Percentiles rank a stretch among this genome's conserved stretches.
phyloP scores from a whole-genome alignment of 192 early-diverging fungal species.

The Coemansia sp. region DNA sequence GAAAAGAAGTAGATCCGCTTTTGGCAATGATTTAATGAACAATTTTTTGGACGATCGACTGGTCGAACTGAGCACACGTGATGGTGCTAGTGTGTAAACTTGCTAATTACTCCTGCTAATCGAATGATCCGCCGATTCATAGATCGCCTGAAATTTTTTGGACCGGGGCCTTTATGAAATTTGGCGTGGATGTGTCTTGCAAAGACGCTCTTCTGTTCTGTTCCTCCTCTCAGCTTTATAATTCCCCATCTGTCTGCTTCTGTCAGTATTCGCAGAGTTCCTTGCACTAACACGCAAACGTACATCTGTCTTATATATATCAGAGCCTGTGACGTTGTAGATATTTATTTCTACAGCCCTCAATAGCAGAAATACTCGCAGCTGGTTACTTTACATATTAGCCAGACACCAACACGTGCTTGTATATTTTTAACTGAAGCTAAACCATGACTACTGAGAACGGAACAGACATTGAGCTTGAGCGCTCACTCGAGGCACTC shows the following conservation, averaged over 20 bases:
- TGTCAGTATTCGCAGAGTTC: no score
- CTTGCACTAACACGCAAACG: no score
- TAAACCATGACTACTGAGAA: constrained; percentile 29
- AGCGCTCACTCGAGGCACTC: constrained; percentile 33
- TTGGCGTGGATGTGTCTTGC: background rate
- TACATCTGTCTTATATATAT: no score
- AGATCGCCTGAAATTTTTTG: constrained; percentile 8
- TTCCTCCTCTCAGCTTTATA: background rate
- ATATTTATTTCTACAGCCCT: no score
- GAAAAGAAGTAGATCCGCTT: constrained; percentile 38
- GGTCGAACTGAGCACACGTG: background rate
- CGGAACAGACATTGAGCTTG: constrained; percentile 21
- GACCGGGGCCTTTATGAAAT: background rate
- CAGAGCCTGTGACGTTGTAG: no score
- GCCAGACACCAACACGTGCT: background rate
- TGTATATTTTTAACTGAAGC: background rate
- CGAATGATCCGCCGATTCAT: constrained; percentile 5
- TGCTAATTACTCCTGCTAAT: constrained; percentile 7
- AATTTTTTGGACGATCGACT: background rate
- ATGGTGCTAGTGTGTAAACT: background rate
- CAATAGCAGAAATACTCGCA: no score
- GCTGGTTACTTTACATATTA: no score
- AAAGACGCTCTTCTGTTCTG: constrained; percentile 7
- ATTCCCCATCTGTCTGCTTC: background rate
- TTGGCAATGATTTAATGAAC: background rate